Evolutionary conservation across 805 yeast genomes (phyloP), one percentile per base, ranked within the genome.

Genomic region (Scheffersomyces spartinae): DNA sequence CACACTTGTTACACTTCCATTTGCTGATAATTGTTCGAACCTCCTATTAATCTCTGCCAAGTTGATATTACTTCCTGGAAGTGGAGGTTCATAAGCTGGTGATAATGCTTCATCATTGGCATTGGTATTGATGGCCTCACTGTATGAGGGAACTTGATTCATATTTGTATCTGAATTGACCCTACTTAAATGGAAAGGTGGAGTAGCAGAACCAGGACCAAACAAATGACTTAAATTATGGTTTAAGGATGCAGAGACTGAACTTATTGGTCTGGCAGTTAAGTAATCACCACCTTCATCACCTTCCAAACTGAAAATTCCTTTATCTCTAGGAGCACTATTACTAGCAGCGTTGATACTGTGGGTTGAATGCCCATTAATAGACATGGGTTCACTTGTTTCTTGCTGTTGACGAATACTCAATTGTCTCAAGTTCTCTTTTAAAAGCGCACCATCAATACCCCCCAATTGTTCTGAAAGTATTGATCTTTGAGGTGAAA

Each of bases 131-230:
- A 85, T 51, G 0, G 97, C 96, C 17, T 80, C 75, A 6, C 65
- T 67, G 49, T 88, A 88, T 0, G 94, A 74, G 0, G 97, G 97
- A 5, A 88, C 95, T 25, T 71, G n/a, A n/a, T n/a, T n/a, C n/a
- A n/a, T n/a, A n/a, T n/a, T n/a, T n/a, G 31, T 32, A 18, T 53
- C 64, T 1, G 84, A 74, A 26, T 64, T 67, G 9, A 58, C 70
- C 28, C 85, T 58, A 3, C 85, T 73, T 24, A 75, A 45, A 40
- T 75, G 74, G 7, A 52, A 40, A 0, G 68, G 73, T 0, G 85
- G 83, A 1, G 79, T 59, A 4, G 43, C 21, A 3, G 55, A 36
- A 6, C 68, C 70, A 1, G 74, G 69, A 1, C 54, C 33, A 1
- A 28, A 14, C 20, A 48, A 29, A n/a, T n/a, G n/a, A n/a, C n/a